phyloP scores from a whole-genome alignment of 106 monocot genomes.

The Phalaenopsis aphrodite region DNA sequence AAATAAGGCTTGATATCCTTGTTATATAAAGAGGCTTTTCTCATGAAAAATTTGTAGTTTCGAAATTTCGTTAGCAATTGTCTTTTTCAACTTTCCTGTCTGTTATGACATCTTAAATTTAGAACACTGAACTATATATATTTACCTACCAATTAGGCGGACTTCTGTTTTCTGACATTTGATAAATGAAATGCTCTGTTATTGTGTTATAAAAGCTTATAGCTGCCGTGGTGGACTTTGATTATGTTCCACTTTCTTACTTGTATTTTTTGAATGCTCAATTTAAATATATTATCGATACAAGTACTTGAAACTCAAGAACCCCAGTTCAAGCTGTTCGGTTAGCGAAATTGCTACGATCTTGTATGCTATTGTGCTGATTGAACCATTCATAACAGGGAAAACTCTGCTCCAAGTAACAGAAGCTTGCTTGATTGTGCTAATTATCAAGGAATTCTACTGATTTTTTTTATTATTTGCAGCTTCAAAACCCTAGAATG shows the following conservation, averaged over 20 bases:
- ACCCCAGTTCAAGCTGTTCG: not conserved
- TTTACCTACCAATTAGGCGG: not conserved
- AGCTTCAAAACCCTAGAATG: slow-evolving; percentile 87
- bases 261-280: not conserved
- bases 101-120: not conserved
- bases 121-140: not conserved
- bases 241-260: not conserved
- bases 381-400: not conserved
- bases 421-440: not conserved
- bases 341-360: not conserved
- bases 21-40: not conserved
- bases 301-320: not conserved
- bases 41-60: not conserved
- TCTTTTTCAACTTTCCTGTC: not conserved
- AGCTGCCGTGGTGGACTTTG: not conserved
- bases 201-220: not conserved
- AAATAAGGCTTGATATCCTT: not conserved
- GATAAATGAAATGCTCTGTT: not conserved
- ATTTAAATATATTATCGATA: not conserved
- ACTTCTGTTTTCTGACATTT: not conserved
- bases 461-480: slow-evolving; percentile 1
- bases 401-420: not conserved
- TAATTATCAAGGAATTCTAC: not conserved
- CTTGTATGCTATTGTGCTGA: not conserved
- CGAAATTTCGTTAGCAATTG: not conserved